phyloP scores from a whole-genome alignment of 1,139 yeast species.

The Geotrichum europaeum region DNA sequence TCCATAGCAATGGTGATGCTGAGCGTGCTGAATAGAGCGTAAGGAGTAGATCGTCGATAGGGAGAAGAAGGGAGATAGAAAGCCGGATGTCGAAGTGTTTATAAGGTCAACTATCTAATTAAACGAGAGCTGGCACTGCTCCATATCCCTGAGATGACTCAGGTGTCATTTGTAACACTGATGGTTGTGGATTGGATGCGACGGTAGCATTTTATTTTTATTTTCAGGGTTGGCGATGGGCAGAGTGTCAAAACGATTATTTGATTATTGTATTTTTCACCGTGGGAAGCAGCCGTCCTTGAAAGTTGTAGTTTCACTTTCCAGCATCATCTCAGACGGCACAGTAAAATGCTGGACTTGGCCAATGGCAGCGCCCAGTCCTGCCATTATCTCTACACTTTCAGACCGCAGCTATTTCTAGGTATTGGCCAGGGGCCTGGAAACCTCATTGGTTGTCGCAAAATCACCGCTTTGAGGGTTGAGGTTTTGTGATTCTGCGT shows the following conservation, averaged over 20 bases:
- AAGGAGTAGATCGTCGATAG: background rate
- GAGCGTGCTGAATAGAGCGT: background rate
- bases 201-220: background rate
- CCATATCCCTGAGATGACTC: background rate
- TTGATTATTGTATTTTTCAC: background rate
- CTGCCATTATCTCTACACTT: background rate
- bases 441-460: background rate
- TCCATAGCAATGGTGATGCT: background rate
- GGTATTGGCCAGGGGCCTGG: background rate
- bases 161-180: background rate
- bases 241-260: background rate
- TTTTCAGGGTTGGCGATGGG: background rate
- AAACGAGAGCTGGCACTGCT: background rate
- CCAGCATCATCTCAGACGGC: background rate
- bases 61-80: background rate
- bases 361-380: background rate
- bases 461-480: background rate
- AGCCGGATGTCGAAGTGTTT: background rate
- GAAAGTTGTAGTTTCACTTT: background rate
- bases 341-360: background rate
- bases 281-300: background rate
- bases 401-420: background rate
- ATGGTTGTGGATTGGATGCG: background rate
- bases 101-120: background rate
- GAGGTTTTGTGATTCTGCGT: background rate